Percentiles rank a stretch among this genome's conserved stretches.
Evolutionary conservation across 805 yeast genomes (phyloP).

Genomic region (Debaryomyces tyrocola): DNA sequence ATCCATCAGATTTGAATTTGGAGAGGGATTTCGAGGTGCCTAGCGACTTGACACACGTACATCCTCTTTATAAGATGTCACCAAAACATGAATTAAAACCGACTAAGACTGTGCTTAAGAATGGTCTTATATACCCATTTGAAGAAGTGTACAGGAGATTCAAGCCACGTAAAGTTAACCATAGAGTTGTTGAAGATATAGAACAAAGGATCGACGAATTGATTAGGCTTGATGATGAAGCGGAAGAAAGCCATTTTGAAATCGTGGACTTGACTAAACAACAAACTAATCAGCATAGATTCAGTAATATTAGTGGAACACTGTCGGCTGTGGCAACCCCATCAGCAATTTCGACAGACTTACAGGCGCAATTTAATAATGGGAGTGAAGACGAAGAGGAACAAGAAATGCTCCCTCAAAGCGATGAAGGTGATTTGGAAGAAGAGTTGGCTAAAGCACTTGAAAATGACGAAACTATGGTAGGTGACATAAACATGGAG

Average conservation of each 20-base stretch:
- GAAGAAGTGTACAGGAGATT: slow-evolving; percentile 67
- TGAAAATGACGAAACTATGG: slow-evolving; percentile 34
- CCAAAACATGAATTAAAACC: slow-evolving; percentile 41
- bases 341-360: slow-evolving; percentile 9
- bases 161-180: slow-evolving; percentile 68
- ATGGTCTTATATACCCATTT: slow-evolving; percentile 84
- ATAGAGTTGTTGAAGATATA: slow-evolving; percentile 70
- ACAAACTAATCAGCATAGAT: slow-evolving; percentile 18
- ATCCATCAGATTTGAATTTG: slow-evolving; percentile 37
- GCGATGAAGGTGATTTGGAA: slow-evolving; percentile 56
- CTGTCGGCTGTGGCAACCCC: slow-evolving; percentile 31
- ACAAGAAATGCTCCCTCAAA: slow-evolving; percentile 34
- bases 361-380: slow-evolving; percentile 5
- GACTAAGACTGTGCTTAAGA: slow-evolving; percentile 54
- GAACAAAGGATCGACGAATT: slow-evolving; percentile 79
- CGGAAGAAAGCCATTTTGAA: slow-evolving; percentile 78
- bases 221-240: slow-evolving; percentile 73
- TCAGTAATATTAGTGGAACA: slow-evolving; percentile 19
- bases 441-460: slow-evolving; percentile 59
- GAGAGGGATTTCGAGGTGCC: slow-evolving; percentile 50
- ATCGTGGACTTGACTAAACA: slow-evolving; percentile 56
- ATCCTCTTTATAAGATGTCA: slow-evolving; percentile 39
- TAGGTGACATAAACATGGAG: slow-evolving; percentile 11
- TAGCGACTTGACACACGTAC: slow-evolving; percentile 29
- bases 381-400: slow-evolving; percentile 14